Evolutionary conservation across 2,329 filamentous ascomycete species (phyloP), one percentile per base, ranked within the genome.

Genomic region (Cercospora sesami): DNA sequence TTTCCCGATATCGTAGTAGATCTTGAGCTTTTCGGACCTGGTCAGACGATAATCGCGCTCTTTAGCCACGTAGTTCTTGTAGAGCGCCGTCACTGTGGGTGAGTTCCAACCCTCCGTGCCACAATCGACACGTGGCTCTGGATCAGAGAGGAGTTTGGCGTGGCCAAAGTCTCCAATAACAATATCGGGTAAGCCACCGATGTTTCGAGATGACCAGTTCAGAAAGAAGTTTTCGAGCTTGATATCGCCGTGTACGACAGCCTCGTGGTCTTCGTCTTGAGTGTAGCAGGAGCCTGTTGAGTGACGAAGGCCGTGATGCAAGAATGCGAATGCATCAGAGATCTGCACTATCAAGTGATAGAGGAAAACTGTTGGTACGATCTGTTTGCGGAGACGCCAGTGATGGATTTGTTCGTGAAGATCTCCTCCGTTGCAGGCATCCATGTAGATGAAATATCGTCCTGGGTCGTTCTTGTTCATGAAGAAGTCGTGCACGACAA

Each of bases 161-260:
- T 48, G 21, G 2, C 71, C 73, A 21, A 71, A 72, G 55, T 74
- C 72, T 1, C 69, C 72, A 0, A 74, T 64, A 10, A 71, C 63
- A 4, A 74, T 14, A 4, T 71, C 63, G 4, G 73, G 73, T 23
- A 73, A 31, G 2, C 65, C 67, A 2, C 60, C 65, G 6, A 66
- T n/a, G 33, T 16, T 39, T 39, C 33, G 33, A 7, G 14, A 7
- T 7, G 14, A 16, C 33, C 33, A 39, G 5, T 39, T 39, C 1
- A 39, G 33, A 2, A 39, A 72, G 7, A 68, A 31, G 36, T 75
- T 73, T 7, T 70, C 70, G 1, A 23, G 30, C n/a, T 74, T 75
- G 30, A 73, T n/a, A 31, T 75, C 72, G 3, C 65, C 64, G 18
- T 75, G 72, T 2, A 74, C 64, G n/a, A 70, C 48, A 1, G 65